Percentiles rank a stretch among this genome's conserved stretches.
These are phyloP conservation scores for Aegilops sharonensis DNA, from an alignment of 176 grass and related monocot species.

Conservation along the genomic window DNA sequence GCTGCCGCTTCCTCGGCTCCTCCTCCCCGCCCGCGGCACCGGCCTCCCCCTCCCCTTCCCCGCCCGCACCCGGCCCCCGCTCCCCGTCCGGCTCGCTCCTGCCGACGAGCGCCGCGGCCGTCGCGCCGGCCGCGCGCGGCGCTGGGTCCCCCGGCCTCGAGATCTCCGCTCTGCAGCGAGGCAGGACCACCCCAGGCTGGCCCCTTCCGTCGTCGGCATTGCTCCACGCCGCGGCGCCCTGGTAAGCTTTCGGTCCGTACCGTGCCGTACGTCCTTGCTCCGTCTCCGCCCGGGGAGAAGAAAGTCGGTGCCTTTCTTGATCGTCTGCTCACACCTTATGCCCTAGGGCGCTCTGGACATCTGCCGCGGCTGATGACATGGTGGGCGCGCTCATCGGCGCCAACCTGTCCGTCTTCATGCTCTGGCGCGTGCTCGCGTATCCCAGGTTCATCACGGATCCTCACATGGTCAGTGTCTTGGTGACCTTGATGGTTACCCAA, in stretches of 20 bases:
- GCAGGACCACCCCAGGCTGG: not conserved
- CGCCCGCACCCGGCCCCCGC: not conserved
- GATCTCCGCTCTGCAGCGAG: not conserved
- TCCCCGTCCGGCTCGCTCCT: not conserved
- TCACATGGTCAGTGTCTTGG: not conserved
- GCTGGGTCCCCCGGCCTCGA: not conserved
- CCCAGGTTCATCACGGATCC: not conserved
- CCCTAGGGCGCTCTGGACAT: too few species aligned
- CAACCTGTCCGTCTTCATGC: conserved; percentile 70
- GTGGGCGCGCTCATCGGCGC: conserved; percentile 49
- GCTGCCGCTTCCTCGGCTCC: conserved; percentile 5
- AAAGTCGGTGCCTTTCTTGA: too few species aligned
- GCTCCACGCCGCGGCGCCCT: not conserved
- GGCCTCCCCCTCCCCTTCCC: not conserved
- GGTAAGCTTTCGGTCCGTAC: conserved; percentile 29
- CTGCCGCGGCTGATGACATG: not conserved
- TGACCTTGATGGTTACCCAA: too few species aligned
- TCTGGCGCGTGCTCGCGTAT: conserved; percentile 42
- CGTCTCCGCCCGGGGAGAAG: too few species aligned
- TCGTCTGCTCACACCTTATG: too few species aligned
- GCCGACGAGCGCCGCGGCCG: conserved; percentile 23
- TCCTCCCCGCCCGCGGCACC: not conserved
- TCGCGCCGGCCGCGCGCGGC: not conserved
- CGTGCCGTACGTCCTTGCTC: not conserved
- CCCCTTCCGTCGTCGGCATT: not conserved